Base-by-base conservation (phyloP, 331 rosid genomes). In the Quercus tomentella region DNA sequence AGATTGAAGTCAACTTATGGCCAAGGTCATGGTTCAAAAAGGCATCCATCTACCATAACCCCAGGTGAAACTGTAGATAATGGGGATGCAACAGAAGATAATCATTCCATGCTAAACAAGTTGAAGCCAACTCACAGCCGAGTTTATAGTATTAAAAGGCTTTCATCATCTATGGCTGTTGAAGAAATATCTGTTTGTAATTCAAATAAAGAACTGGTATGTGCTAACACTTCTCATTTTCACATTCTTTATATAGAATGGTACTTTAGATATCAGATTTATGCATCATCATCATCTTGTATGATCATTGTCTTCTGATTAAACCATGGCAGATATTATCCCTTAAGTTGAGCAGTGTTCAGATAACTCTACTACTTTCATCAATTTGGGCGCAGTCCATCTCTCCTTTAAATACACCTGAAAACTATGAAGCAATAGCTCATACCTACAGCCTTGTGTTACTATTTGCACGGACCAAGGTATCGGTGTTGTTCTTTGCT, bases 361-460 rank as follows among this genome's bases (percentile, higher is more conserved):
- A 96, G 78, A 90, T 96, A 79, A 83, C 81, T 77, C 90, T 83
- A 75, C 74, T 96, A 82, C 86, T 93, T 60, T 93, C 94, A 57
- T 93, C 99, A 76, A 90, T 93, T 87, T 93, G 90, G 91, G 91
- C 79, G 56, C 98, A 93, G 76, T 88, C 97, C 81, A 55, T 83
- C 56, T 91, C 93, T 79, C 91, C 98, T 62, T 85, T 77, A 76
- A 96, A 96, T 84, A 75, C 83, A 82, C 98, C 99, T 37, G 92
- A 79, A 83, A 93, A 90, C 81, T 96, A 93, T 84, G 99, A 92
- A 96, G 98, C 92, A 82, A 89, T 96, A 66, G 87, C 99, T 77
- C 89, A 87, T 79, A 89, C 98, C 10, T 91, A 92, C 85, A 87
- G 92, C 86, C 89, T 96, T 77, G 86, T 92, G 70, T 79, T 92